Evolutionary conservation across 495 filamentous ascomycete species (phyloP), one percentile per base, ranked within the genome.

Genomic region (Tuber melanosporum): DNA sequence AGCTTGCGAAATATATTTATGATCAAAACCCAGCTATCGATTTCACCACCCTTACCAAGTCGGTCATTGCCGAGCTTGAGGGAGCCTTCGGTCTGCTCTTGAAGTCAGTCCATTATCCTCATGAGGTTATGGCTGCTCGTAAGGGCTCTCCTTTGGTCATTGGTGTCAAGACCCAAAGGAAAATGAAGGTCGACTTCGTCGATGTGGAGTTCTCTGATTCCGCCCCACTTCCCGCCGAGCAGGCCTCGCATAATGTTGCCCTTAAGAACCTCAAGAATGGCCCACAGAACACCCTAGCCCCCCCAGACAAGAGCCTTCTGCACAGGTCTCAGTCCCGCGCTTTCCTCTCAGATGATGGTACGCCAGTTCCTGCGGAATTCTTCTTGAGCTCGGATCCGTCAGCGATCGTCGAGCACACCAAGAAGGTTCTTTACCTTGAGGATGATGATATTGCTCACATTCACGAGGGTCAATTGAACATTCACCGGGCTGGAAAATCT

Each of bases 171-270:
- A 98, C 95, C 69, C 89, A 93, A 85, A 95, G 91, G 89, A 97
- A 97, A 87, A 98, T 99, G 95, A 99, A 99, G 91, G 95, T 99
- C 76, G 95, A 99, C 86, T 99, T 99, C 83, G 95, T 99, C 80
- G 95, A 99, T 85, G 95, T 99, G 74, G 96, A 99, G 85, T 98
- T 92, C 84, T 91, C 91, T 19, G 94, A 97, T 82, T 94, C 97
- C 70, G 87, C 85, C 74, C 91, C 93, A 79, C 91, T 99, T 73
- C 91, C 95, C 15, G 96, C 95, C 75, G 95, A 99, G 89, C 90
- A 91, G 81, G 95, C 95, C 74, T 95, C 95, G 71, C 95, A 99
- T 85, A 98, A 97, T 85, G 94, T 94, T 43, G 95, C 95, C 74
- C 87, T 97, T 81, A 98, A 97, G 90, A 85, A 84, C 73, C 86